These are phyloP conservation scores for Pleurotus salmoneostramineus DNA, from an alignment of 768 basidiomycete species.

Conservation along the genomic window DNA sequence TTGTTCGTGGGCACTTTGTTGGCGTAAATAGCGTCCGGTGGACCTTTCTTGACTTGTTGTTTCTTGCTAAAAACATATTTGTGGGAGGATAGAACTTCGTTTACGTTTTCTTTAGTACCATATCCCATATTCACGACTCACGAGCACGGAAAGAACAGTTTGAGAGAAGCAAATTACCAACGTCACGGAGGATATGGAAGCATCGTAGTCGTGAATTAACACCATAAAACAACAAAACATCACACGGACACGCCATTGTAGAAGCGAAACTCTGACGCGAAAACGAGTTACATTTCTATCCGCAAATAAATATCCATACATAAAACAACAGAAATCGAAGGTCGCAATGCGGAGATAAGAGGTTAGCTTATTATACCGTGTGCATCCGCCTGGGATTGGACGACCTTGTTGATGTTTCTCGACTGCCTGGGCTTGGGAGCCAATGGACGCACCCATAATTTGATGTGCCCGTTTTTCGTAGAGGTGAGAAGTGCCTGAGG, in stretches of 20 bases:
- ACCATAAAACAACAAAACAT: too few species aligned
- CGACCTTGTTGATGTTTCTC: conserved; percentile 17
- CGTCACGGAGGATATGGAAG: too few species aligned
- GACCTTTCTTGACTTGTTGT: neutral
- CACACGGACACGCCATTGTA: too few species aligned
- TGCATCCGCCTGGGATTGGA: conserved; percentile 4
- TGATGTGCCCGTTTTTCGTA: conserved; percentile 74
- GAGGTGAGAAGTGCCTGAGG: conserved; percentile 74
- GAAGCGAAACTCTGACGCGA: neutral
- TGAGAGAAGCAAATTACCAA: too few species aligned
- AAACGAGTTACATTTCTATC: neutral
- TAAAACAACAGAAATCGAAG: neutral
- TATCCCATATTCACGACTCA: too few species aligned
- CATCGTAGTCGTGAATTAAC: too few species aligned
- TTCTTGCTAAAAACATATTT: neutral
- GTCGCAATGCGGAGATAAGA: neutral
- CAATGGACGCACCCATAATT: conserved; percentile 81
- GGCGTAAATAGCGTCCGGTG: neutral
- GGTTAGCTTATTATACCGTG: neutral
- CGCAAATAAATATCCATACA: conserved; percentile 2
- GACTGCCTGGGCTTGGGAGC: conserved; percentile 34
- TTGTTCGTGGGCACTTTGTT: neutral
- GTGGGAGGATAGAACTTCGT: too few species aligned
- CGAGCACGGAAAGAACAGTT: too few species aligned
- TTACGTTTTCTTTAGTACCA: too few species aligned